Evolutionary conservation across 1,284 basidiomycete species (phyloP), one percentile per base, ranked within the genome.

Genomic region (Fomitopsis betulina): DNA sequence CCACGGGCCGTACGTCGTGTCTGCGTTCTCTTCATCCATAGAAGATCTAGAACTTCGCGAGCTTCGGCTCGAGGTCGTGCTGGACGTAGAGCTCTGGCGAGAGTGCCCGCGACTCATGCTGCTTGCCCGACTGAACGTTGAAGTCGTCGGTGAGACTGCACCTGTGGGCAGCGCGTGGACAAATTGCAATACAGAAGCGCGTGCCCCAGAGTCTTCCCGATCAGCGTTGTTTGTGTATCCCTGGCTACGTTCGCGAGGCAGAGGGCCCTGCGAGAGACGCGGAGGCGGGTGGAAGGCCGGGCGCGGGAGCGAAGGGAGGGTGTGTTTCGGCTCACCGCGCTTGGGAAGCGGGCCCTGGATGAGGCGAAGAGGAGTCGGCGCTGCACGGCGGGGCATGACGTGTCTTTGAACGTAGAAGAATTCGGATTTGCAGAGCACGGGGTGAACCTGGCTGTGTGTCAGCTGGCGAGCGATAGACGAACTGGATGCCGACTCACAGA

Each of bases 251-350:
- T 67, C 52, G 49, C 67, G 68, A 40, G 68, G 65, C 10, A 63
- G 59, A 53, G 69, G 62, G 12, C 63, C 67, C 25, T 40, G 55
- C 15, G 33, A 42, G 23, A 55, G 23, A 4, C 58, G 55, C 5
- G 50, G 52, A 33, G 63, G 64, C 1, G 64, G 67, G 50, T 68
- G 53, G 63, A 70, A 71, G n/a, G 64, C 67, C 0, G 71, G 71
- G 51, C 67, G 68, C 7, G 71, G 71, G 49, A 70, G 53, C 9
- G 69, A 70, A 19, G 71, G 71, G 42, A 72, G 66, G 38, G 68
- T 71, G 63, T 70, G 69, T 32, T 64, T 67, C 30, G 70, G 70
- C 61, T 61, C 19, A 53, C 64, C 63, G 56, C 70, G 69, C 13
- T 62, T 30, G 3, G 69, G 71, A 27, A 71, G 65, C 13, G 71